These are phyloP conservation scores for Globisporangium irregulare DNA, from an alignment of 352 stramenopile species.

Conservation along the genomic window DNA sequence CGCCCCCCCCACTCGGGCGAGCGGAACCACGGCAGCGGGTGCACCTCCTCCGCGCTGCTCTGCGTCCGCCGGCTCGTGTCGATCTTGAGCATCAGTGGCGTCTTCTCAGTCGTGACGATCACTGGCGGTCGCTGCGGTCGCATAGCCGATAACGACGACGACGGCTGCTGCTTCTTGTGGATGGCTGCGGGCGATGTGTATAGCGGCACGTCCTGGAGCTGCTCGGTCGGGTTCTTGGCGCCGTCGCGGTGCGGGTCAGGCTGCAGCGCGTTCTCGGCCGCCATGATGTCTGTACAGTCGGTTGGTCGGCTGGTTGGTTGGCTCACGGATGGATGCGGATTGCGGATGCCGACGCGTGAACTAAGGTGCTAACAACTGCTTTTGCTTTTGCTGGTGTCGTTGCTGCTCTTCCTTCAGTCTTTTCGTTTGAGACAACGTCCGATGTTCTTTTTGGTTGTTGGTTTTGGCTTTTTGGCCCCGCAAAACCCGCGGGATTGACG, in stretches of 20 bases:
- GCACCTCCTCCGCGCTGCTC: constrained; percentile 42
- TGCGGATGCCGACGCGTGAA: neutral
- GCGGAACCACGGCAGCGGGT: constrained; percentile 78
- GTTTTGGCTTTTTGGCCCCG: too few relatives aligned
- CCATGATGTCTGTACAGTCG: neutral
- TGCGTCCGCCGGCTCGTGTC: constrained; percentile 15
- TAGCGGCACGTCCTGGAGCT: constrained; percentile 10
- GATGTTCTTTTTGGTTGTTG: too few relatives aligned
- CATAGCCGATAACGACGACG: neutral
- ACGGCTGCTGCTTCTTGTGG: neutral
- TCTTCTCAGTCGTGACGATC: constrained; percentile 27
- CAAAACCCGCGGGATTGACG: too few relatives aligned
- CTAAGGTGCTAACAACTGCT: too few relatives aligned
- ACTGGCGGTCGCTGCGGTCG: neutral
- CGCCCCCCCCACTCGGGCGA: constrained; percentile 59
- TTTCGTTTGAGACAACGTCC: neutral
- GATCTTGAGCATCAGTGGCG: constrained; percentile 40
- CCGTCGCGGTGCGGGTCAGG: constrained; percentile 5
- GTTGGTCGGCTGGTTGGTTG: too few relatives aligned
- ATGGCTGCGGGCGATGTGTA: neutral
- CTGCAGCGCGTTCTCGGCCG: constrained; percentile 10
- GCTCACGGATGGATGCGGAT: too few relatives aligned
- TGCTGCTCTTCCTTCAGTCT: constrained; percentile 6
- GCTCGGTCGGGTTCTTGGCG: constrained; percentile 13
- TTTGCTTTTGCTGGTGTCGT: neutral